These are phyloP conservation scores for Microcos paniculata DNA, from an alignment of 345 rosid species.

Conservation along the genomic window DNA sequence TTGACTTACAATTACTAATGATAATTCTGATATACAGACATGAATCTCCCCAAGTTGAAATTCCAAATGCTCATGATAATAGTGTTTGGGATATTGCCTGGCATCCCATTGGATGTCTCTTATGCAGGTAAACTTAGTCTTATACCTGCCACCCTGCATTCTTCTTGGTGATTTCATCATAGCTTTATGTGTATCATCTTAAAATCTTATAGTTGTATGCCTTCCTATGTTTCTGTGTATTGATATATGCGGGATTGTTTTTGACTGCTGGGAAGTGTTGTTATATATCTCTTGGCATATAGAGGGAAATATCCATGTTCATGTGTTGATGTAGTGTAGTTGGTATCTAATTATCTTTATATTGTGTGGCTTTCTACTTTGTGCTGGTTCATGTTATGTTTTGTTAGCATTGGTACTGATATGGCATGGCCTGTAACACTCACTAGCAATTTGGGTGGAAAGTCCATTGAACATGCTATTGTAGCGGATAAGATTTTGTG, in stretches of 20 bases:
- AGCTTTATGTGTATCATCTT: background rate
- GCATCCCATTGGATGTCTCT: slow-evolving; percentile 99
- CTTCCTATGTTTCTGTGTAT: background rate
- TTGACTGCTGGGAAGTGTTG: background rate
- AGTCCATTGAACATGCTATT: background rate
- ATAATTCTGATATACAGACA: slow-evolving; percentile 53
- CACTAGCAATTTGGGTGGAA: background rate
- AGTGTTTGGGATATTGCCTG: slow-evolving; percentile 97
- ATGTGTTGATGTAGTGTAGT: background rate
- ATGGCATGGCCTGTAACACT: background rate
- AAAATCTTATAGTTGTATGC: background rate
- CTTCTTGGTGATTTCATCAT: slow-evolving; percentile 5
- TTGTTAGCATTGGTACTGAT: background rate
- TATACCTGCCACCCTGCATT: background rate
- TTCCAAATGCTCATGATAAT: slow-evolving; percentile 78
- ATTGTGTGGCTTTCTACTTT: background rate
- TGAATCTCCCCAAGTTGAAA: slow-evolving; percentile 93
- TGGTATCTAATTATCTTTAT: background rate
- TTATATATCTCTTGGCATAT: background rate
- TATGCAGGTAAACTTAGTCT: slow-evolving; percentile 67
- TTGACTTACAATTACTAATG: slow-evolving; percentile 18
- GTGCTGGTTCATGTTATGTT: background rate
- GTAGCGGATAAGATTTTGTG: background rate
- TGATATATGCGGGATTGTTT: background rate
- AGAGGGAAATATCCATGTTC: background rate